Conservation (phyloP, 257 asterid species). For the Nyctanthes arbortristis region DNA sequence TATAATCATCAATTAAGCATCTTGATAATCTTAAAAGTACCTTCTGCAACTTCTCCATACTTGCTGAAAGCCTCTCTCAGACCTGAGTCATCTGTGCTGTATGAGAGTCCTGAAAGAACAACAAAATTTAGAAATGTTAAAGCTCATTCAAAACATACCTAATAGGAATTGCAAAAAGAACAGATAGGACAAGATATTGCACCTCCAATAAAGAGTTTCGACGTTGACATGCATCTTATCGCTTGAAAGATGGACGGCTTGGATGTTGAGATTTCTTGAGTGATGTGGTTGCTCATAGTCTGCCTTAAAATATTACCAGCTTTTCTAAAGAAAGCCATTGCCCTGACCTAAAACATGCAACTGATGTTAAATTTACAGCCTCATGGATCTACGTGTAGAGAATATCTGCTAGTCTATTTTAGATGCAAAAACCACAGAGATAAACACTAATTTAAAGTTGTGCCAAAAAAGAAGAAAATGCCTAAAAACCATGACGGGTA, state of each 20-base stretch:
- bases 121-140: slow-evolving; percentile 17
- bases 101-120: slow-evolving; percentile 63
- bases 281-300: slow-evolving; percentile 40
- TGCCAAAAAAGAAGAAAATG: no score
- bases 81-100: slow-evolving; percentile 53
- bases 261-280: slow-evolving; percentile 44
- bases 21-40: slow-evolving; percentile 36
- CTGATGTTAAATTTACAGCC: background rate
- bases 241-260: slow-evolving; percentile 63
- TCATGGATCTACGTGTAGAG: background rate
- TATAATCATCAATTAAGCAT: background rate
- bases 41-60: slow-evolving; percentile 80
- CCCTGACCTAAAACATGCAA: slow-evolving; percentile 21
- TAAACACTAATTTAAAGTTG: background rate
- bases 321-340: slow-evolving; percentile 80
- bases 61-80: slow-evolving; percentile 62
- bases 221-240: slow-evolving; percentile 77
- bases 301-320: slow-evolving; percentile 59
- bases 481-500: background rate
- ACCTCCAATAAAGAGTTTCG: slow-evolving; percentile 89
- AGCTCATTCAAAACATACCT: background rate
- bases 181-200: slow-evolving; percentile 3
- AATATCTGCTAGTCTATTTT: background rate
- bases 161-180: background rate
- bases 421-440: slow-evolving; percentile 4